Base-by-base conservation (phyloP, 768 basidiomycete genomes). In the Leccinellum albellum region DNA sequence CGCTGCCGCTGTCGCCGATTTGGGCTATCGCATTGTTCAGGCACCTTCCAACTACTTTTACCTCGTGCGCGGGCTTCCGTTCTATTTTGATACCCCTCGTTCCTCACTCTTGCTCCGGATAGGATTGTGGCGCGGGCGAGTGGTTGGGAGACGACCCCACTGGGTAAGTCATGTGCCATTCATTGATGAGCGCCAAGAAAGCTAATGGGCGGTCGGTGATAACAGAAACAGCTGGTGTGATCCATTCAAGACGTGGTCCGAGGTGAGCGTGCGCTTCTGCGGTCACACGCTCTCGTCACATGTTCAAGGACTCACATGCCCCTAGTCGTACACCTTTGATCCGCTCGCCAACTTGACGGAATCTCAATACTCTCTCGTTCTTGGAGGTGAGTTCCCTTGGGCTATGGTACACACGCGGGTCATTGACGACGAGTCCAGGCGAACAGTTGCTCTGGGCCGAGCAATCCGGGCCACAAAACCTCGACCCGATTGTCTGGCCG, bases 11-110 rank as follows among this genome's bases (percentile, higher is more conserved):
- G 78, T 82, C 0, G 73, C 74, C 4, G 51, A 74, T 0, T 66
- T 72, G 47, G 80, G 79, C 6, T 74, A 69, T 64, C 65, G 75
- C 12, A 66, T 84, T 31, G 69, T 84, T 6, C 81, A 82, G 42
- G 76, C 76, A 13, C 73, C 82, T 0, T 75, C 74, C 8, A 73
- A 84, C 61, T 81, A 78, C 70, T 81, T 84, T 66, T 85, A 84
- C 64, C 75, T 85, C 5, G 70, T 73, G 31, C 56, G 67, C 40
- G 21, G 26, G 2, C 32, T 33, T 21, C 12, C 1, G 1, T 31
- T 40, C 21, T 33, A 31, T 33, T 31, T 17, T 29, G 10, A 46
- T 32, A 14, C 12, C 9, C 2, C 37, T 12, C 40, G 46, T 32
- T 42, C 5, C 28, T 44, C 40, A 40, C 31, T 51, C 28, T 52